A percentile compares a stretch with the other conserved stretches of the same genome.
These are phyloP conservation scores for Botrytis porri DNA, from an alignment of 2,329 filamentous ascomycete species.

Conservation along the genomic window DNA sequence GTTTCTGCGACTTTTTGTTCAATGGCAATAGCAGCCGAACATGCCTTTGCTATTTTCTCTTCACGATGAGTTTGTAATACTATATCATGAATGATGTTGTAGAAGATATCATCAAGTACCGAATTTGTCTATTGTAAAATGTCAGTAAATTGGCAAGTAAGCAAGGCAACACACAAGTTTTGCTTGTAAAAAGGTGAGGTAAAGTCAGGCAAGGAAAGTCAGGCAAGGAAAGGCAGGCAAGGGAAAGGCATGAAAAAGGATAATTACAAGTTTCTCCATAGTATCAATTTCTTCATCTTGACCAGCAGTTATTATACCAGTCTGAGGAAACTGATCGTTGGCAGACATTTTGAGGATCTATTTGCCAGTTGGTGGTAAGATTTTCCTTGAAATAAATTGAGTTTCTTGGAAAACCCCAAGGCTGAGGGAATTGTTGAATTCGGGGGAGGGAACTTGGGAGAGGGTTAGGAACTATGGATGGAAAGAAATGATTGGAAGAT, in stretches of 20 bases:
- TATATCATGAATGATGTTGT: conserved; percentile 74
- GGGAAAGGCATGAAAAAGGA: conserved; percentile 18
- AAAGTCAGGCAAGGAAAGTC: conserved; percentile 15
- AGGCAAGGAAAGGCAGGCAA: conserved; percentile 19
- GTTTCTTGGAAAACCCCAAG: neutral
- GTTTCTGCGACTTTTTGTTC: conserved; percentile 47
- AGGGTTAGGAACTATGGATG: neutral
- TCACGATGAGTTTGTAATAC: conserved; percentile 72
- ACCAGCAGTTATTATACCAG: conserved; percentile 52
- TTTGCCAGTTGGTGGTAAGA: neutral
- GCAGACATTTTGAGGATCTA: conserved; percentile 29
- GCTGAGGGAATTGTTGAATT: conserved; percentile 3
- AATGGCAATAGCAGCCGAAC: conserved; percentile 61
- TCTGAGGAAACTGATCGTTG: conserved; percentile 32
- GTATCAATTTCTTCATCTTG: conserved; percentile 43
- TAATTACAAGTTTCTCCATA: conserved; percentile 59
- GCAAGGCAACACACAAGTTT: conserved; percentile 19
- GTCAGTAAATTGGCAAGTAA: conserved; percentile 24
- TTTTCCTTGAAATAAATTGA: neutral
- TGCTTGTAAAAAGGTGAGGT: neutral
- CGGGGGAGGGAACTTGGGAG: neutral
- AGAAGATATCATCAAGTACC: conserved; percentile 71
- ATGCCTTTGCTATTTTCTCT: conserved; percentile 71
- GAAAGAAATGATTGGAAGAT: neutral
- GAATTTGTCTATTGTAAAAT: conserved; percentile 50